phyloP scores from a whole-genome alignment of 345 rosid species.

The Rubroshorea leprosula region DNA sequence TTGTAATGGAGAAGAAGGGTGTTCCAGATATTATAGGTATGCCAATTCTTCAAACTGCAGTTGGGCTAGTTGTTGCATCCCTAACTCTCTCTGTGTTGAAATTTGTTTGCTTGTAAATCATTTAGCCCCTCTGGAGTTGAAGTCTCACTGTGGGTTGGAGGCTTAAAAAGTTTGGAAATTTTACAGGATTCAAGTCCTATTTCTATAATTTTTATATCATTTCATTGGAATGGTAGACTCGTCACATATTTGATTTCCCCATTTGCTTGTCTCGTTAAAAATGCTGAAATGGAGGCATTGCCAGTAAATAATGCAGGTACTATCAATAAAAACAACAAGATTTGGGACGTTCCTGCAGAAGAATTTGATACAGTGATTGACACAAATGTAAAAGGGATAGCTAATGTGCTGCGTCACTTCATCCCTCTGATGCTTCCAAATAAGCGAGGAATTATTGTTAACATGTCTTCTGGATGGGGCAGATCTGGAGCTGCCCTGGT shows the following conservation, averaged over 20 bases:
- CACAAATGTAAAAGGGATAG: conserved; percentile 80
- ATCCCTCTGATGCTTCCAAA: conserved; percentile 78
- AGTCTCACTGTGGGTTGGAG: too few relatives aligned
- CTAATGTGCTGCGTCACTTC: conserved; percentile 83
- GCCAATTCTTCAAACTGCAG: too few relatives aligned
- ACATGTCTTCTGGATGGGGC: conserved; percentile 98
- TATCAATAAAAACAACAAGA: conserved; percentile 77
- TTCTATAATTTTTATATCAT: too few relatives aligned
- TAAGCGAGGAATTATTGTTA: conserved; percentile 78
- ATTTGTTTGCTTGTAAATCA: too few relatives aligned
- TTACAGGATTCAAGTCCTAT: too few relatives aligned
- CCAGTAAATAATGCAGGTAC: conserved; percentile 95
- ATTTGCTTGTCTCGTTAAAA: not conserved
- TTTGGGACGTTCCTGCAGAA: conserved; percentile 90
- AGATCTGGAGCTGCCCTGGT: conserved; percentile 97
- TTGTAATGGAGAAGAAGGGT: conserved; percentile 72
- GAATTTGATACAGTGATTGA: conserved; percentile 88
- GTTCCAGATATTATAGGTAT: conserved; percentile 86
- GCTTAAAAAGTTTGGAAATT: too few relatives aligned
- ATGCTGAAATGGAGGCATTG: conserved; percentile 13
- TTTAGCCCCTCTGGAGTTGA: not conserved
- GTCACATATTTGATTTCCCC: not conserved
- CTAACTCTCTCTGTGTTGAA: too few relatives aligned
- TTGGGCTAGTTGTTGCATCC: too few relatives aligned
- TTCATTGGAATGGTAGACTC: too few relatives aligned